Percentiles rank a stretch among this genome's conserved stretches.
phyloP scores from a whole-genome alignment of 1,284 basidiomycete species.

The Hemileia vastatrix region DNA sequence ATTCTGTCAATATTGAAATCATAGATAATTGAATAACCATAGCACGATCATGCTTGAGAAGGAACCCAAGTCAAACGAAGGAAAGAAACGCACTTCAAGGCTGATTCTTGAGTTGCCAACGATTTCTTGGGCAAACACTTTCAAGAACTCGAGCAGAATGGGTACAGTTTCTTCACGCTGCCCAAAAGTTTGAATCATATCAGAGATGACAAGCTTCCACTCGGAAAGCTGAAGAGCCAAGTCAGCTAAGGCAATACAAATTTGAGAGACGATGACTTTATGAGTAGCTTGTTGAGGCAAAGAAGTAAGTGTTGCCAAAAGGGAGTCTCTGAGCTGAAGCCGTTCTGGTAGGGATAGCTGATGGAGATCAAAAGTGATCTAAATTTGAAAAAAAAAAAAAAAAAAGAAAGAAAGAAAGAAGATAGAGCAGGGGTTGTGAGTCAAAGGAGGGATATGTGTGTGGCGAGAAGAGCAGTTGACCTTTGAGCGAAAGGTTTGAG shows the following conservation, averaged over 20 bases:
- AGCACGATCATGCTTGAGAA: neutral
- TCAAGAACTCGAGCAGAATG: conserved; percentile 78
- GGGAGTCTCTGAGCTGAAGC: conserved; percentile 72
- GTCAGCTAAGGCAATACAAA: conserved; percentile 80
- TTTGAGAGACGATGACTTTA: conserved; percentile 73
- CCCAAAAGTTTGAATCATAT: conserved; percentile 77
- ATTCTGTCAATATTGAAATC: conserved; percentile 6
- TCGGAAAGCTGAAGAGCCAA: conserved; percentile 82
- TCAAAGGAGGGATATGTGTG: neutral
- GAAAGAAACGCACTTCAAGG: neutral
- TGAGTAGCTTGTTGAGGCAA: conserved; percentile 61
- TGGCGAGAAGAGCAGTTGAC: conserved; percentile 49
- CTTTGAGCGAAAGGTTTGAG: conserved; percentile 93
- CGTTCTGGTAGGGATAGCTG: conserved; percentile 68
- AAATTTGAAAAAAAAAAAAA: conserved; percentile 22
- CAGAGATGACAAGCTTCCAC: conserved; percentile 71
- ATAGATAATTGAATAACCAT: neutral
- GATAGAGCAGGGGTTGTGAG: neutral
- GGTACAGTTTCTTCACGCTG: conserved; percentile 71
- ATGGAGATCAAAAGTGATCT: conserved; percentile 92
- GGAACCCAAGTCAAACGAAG: neutral
- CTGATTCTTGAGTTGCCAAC: conserved; percentile 69
- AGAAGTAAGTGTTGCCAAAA: conserved; percentile 63
- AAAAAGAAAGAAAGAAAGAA: neutral
- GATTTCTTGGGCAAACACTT: conserved; percentile 83